Evolutionary conservation across 306 rosid genomes (phyloP).

Genomic region (Cicer bijugum): DNA sequence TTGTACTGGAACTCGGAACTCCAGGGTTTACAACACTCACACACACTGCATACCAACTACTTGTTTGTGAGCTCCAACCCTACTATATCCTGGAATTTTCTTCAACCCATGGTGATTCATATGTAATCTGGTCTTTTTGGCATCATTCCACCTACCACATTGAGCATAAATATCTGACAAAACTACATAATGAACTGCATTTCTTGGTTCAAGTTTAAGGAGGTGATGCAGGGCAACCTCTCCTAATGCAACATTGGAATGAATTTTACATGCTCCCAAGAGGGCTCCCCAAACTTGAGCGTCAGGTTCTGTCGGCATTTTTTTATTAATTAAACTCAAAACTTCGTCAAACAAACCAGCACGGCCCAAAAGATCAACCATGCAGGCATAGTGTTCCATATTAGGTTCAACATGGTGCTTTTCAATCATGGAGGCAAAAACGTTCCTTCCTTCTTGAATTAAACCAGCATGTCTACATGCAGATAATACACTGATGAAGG

Average conservation of each 20-base stretch:
- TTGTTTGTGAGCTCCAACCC: slow-evolving; percentile 58
- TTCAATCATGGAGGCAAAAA: slow-evolving; percentile 61
- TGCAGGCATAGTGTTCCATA: slow-evolving; percentile 76
- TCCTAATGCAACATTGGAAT: slow-evolving; percentile 67
- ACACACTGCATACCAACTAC: not conserved
- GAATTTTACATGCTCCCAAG: slow-evolving; percentile 69
- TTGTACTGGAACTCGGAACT: not conserved
- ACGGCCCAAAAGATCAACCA: slow-evolving; percentile 73
- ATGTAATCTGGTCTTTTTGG: slow-evolving; percentile 53
- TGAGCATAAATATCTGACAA: slow-evolving; percentile 67
- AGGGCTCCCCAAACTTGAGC: slow-evolving; percentile 87
- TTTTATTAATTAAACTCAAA: slow-evolving; percentile 49
- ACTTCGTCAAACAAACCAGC: slow-evolving; percentile 71
- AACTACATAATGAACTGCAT: slow-evolving; percentile 59
- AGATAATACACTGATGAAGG: slow-evolving; percentile 65
- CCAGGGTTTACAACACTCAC: too few species aligned
- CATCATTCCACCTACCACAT: slow-evolving; percentile 63
- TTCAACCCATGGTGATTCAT: slow-evolving; percentile 53
- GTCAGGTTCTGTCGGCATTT: slow-evolving; percentile 64
- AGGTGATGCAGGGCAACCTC: slow-evolving; percentile 68
- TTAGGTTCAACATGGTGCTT: slow-evolving; percentile 57
- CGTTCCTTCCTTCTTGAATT: slow-evolving; percentile 55
- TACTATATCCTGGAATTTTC: slow-evolving; percentile 73
- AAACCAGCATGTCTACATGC: slow-evolving; percentile 81
- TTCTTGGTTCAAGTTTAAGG: slow-evolving; percentile 66